phyloP scores from a whole-genome alignment of 306 rosid species.

The Cicer yamashitae region DNA sequence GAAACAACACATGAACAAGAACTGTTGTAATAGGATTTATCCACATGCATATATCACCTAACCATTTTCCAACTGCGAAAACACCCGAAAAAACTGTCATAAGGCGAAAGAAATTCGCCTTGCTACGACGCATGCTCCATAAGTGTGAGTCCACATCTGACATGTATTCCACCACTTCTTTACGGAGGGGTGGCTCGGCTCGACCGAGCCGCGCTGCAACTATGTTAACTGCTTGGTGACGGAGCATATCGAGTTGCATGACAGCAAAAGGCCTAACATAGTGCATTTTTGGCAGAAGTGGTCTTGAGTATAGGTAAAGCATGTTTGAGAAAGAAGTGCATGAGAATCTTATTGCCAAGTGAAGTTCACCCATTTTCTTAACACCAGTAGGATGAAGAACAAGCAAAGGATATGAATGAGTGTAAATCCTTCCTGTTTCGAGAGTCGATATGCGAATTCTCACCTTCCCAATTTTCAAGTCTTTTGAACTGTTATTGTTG shows the following conservation, averaged over 20 bases:
- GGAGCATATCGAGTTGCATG: conserved; percentile 55
- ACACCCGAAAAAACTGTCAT: conserved; percentile 54
- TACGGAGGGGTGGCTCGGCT: conserved; percentile 58
- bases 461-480: conserved; percentile 59
- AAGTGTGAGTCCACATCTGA: conserved; percentile 57
- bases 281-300: conserved; percentile 57
- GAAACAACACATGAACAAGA: conserved; percentile 51
- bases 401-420: conserved; percentile 54
- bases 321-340: conserved; percentile 55
- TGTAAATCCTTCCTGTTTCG: conserved; percentile 55
- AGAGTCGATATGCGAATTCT: conserved; percentile 58
- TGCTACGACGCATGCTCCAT: conserved; percentile 58
- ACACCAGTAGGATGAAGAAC: conserved; percentile 58
- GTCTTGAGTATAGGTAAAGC: conserved; percentile 54
- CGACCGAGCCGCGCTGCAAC: conserved; percentile 50
- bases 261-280: conserved; percentile 51
- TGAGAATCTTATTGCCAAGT: conserved; percentile 54
- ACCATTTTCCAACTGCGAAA: conserved; percentile 53
- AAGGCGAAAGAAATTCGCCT: conserved; percentile 51
- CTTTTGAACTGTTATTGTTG: conserved; percentile 33
- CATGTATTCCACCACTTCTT: conserved; percentile 59
- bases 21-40: conserved; percentile 52
- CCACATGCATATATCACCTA: conserved; percentile 55
- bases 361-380: conserved; percentile 57
- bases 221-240: conserved; percentile 55